These are phyloP conservation scores for Pseudogymnoascus sp. DNA, from an alignment of 2,329 filamentous ascomycete species.

Conservation along the genomic window DNA sequence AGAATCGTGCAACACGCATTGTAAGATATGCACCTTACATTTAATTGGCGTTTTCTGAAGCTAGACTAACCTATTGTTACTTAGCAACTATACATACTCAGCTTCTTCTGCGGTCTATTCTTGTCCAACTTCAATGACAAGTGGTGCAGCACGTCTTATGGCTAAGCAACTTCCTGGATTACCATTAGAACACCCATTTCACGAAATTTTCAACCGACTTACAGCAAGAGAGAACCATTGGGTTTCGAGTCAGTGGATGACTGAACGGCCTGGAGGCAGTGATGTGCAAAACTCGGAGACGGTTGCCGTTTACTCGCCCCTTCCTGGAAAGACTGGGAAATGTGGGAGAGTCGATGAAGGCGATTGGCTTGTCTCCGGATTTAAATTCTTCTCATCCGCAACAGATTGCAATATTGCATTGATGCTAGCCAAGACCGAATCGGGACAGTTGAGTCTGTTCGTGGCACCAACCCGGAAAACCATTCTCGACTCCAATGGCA, in stretches of 20 bases:
- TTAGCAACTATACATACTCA: conserved; percentile 36
- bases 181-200: conserved; percentile 21
- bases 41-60: neutral
- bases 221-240: conserved; percentile 35
- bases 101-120: conserved; percentile 38
- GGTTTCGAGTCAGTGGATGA: conserved; percentile 51
- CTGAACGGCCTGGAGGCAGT: conserved; percentile 42
- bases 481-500: conserved; percentile 4
- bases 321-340: conserved; percentile 9
- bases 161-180: conserved; percentile 16
- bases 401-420: conserved; percentile 12
- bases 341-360: conserved; percentile 11
- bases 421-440: conserved; percentile 12
- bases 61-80: conserved; percentile 4
- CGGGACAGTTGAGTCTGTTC: conserved; percentile 10
- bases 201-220: conserved; percentile 30
- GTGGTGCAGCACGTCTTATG: conserved; percentile 30
- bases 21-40: conserved; percentile 13
- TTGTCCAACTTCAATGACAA: conserved; percentile 43
- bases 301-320: conserved; percentile 26
- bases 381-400: conserved; percentile 12
- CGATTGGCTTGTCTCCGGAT: conserved; percentile 11
- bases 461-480: conserved; percentile 9
- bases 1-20: conserved; percentile 36
- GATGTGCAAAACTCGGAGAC: conserved; percentile 46